Evolutionary conservation across 1,284 basidiomycete genomes (phyloP).

Genomic region (Vanrija sp.): DNA sequence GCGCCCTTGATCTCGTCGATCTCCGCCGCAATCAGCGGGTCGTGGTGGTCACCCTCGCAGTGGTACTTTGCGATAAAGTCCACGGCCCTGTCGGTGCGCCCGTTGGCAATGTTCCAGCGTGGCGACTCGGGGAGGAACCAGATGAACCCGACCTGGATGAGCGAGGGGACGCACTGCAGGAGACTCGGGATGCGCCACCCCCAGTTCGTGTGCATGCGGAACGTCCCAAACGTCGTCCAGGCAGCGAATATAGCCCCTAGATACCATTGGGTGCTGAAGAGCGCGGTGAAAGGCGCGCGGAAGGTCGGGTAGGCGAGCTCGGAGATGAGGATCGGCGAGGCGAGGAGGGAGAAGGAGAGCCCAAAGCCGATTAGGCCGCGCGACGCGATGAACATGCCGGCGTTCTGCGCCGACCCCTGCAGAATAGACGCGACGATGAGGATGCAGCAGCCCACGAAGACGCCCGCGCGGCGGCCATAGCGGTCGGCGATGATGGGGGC

Average conservation of each 20-base stretch:
- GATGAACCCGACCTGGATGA: conserved; percentile 39
- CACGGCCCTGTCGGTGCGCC: conserved; percentile 25
- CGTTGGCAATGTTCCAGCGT: conserved; percentile 38
- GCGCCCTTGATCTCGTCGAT: conserved; percentile 42
- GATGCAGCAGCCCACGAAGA: conserved; percentile 46
- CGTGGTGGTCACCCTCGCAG: conserved; percentile 18
- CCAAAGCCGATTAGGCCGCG: conserved; percentile 6
- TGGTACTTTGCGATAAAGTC: conserved; percentile 28
- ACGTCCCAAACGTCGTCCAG: conserved; percentile 30
- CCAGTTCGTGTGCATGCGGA: conserved; percentile 20
- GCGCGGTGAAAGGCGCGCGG: conserved; percentile 64
- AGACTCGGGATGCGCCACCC: conserved; percentile 53
- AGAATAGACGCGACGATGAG: conserved; percentile 47
- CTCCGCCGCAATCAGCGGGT: conserved; percentile 38
- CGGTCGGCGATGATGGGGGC: conserved; percentile 40
- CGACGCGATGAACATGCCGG: conserved; percentile 60
- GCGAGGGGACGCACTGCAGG: conserved; percentile 49
- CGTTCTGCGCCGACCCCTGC: conserved; percentile 61
- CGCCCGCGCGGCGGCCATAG: conserved; percentile 40
- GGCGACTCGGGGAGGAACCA: conserved; percentile 31
- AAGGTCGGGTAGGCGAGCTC: conserved; percentile 71
- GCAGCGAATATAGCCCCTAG: conserved; percentile 56
- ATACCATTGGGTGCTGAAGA: conserved; percentile 72
- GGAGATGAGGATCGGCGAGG: conserved; percentile 68
- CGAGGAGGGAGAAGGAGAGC: conserved; percentile 50